Evolutionary conservation across 345 rosid genomes (phyloP), one percentile per base, ranked within the genome.

Genomic region (Erucastrum elatum): DNA sequence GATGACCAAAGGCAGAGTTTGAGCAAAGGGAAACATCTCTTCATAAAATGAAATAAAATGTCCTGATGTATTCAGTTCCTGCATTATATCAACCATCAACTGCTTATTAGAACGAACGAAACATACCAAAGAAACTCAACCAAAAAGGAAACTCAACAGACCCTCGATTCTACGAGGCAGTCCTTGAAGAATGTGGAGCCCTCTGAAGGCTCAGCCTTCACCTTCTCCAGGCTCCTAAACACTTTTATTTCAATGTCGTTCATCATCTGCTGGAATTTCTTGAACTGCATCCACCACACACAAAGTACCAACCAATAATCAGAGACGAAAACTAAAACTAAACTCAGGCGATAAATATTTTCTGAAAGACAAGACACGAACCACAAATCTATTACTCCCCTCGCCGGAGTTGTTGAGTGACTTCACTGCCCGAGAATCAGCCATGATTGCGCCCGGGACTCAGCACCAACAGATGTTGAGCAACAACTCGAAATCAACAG

Each of bases 41-140:
- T 84, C 92, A 16, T 89, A 91, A 72, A 86, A 84, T 8, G 86
- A 80, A 79, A 94, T 94, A 72, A 91, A 94, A 75, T 88, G 93
- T 76, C 87, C 93, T 0, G 97, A 90, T 0, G 97, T 91, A 84
- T 90, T 94, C 82, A 88, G 75, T 66, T 94, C 98, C 97, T 91
- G 83, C 60, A 84, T 64, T 72, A 8, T 4, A 10, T 49, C 8
- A 63, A 71, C 58, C 67, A 39, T 8, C 34, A 31, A 31, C 34
- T 2, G 21, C 60, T 51, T 31, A 31, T 31, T 31, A 31, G 34
- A 31, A 31, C 34, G 34, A 31, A 31, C 34, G 34, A 31, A 31
- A 3, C 34, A 31, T 3, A 29, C 61, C n/a, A 51, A 39, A 39
- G 46, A 39, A 39, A 9, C 10, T 9, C 3, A 29, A 29, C 30